Conservation (phyloP, 78 protist genomes). For the Dictyostelium citrinum region DNA sequence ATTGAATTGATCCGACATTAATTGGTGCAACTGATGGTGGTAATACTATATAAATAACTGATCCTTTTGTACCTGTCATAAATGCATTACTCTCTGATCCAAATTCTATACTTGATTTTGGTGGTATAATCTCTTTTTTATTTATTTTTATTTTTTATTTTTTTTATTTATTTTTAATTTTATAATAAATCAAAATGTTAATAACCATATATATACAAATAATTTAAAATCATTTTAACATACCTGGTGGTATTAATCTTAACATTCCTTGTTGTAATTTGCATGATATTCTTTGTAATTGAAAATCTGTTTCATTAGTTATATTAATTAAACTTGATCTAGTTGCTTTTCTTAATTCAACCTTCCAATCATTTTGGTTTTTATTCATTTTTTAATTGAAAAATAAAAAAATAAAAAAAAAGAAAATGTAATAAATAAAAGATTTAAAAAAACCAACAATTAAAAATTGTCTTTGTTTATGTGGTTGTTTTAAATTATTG, state of each 20-base stretch:
- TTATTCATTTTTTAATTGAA: background rate
- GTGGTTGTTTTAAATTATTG: no score
- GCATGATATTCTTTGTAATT: slow-evolving; percentile 63
- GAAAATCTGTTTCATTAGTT: slow-evolving; percentile 63
- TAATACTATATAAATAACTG: slow-evolving; percentile 33
- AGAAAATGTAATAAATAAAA: background rate
- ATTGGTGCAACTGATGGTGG: slow-evolving; percentile 23
- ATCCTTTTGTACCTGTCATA: slow-evolving; percentile 61
- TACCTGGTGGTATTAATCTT: slow-evolving; percentile 72
- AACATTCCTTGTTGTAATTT: slow-evolving; percentile 70
- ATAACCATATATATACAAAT: background rate
- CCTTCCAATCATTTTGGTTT: slow-evolving; percentile 43
- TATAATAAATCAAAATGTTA: background rate
- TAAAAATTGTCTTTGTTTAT: no score
- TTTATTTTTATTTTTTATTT: background rate
- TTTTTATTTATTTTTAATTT: no score
- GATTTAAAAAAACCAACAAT: no score
- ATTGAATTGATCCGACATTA: slow-evolving; percentile 20
- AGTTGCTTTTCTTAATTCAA: slow-evolving; percentile 48
- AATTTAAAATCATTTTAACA: background rate
- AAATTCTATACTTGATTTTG: slow-evolving; percentile 59
- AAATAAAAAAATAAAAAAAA: background rate
- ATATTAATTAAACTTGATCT: slow-evolving; percentile 37
- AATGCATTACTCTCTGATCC: slow-evolving; percentile 69
- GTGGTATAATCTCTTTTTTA: slow-evolving; percentile 23